phyloP scores from a whole-genome alignment of 345 rosid genomes.

The Laguncularia racemosa region DNA sequence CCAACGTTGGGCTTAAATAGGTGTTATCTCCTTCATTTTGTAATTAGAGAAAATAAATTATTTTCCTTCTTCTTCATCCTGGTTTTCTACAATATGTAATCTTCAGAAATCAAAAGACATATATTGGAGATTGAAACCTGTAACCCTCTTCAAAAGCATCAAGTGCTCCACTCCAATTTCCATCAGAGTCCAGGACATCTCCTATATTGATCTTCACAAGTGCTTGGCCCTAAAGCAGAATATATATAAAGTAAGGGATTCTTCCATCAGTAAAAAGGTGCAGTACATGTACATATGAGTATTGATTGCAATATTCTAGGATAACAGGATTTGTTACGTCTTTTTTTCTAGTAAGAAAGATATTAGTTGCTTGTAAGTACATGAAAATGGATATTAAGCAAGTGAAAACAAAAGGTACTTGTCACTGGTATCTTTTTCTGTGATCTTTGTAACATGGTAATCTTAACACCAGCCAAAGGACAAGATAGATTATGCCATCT shows the following conservation, averaged over 20 bases:
- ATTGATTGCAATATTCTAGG: neutral
- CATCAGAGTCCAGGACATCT: constrained; percentile 56
- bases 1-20: neutral
- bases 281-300: too few species aligned
- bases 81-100: too few species aligned
- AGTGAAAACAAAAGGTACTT: neutral
- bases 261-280: constrained; percentile 1
- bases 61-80: too few species aligned
- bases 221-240: constrained; percentile 77
- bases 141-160: constrained; percentile 67
- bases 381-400: neutral
- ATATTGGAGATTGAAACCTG: constrained; percentile 28
- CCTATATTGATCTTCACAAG: constrained; percentile 78
- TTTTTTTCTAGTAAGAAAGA: neutral
- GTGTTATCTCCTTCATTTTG: too few species aligned
- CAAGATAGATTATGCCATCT: too few species aligned
- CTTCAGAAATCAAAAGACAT: too few species aligned
- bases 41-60: too few species aligned
- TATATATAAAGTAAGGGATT: constrained; percentile 15
- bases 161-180: constrained; percentile 72
- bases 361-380: neutral
- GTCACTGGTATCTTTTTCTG: neutral
- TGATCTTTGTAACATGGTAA: neutral
- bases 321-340: neutral
- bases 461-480: too few species aligned